A percentile compares a stretch with the other conserved stretches of the same genome.
Evolutionary conservation across 305 asterid species (phyloP).

Genomic region (Fraxinus sp.): DNA sequence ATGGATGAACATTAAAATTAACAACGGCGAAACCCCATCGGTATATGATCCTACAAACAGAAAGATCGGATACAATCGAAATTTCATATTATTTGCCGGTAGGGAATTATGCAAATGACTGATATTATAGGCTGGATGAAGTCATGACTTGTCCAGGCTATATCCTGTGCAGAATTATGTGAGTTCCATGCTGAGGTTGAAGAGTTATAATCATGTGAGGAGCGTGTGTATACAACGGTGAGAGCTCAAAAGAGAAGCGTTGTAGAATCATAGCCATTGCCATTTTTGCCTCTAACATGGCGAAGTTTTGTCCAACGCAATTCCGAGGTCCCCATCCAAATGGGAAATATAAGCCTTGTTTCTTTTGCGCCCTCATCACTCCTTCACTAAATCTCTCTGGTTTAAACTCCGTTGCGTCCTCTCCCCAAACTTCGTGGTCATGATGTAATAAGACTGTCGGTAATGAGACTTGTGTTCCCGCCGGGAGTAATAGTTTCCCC

Average conservation of each 20-base stretch:
- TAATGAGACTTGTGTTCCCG: background rate
- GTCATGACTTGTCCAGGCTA: background rate
- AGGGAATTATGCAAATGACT: background rate
- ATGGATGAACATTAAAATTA: background rate
- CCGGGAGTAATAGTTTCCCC: background rate
- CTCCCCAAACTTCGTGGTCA: slow-evolving; percentile 31
- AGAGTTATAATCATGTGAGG: slow-evolving; percentile 18
- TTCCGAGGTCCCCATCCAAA: slow-evolving; percentile 31
- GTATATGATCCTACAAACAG: background rate
- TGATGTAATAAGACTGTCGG: slow-evolving; percentile 25
- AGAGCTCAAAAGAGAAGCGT: slow-evolving; percentile 31
- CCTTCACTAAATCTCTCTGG: slow-evolving; percentile 36
- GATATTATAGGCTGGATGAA: background rate
- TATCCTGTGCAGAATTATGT: slow-evolving; percentile 25
- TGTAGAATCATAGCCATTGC: slow-evolving; percentile 31
- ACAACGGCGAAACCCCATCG: background rate
- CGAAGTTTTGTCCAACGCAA: slow-evolving; percentile 32
- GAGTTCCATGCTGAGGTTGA: slow-evolving; percentile 35
- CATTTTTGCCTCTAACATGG: slow-evolving; percentile 27
- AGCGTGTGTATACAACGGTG: slow-evolving; percentile 31
- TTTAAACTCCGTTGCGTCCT: slow-evolving; percentile 33
- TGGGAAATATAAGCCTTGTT: slow-evolving; percentile 23
- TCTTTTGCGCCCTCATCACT: slow-evolving; percentile 27
- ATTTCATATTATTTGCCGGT: background rate
- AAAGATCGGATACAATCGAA: background rate